Evolutionary conservation across 1,284 basidiomycete genomes (phyloP), one percentile per base, ranked within the genome.

Genomic region (Agroathelia rolfsii): DNA sequence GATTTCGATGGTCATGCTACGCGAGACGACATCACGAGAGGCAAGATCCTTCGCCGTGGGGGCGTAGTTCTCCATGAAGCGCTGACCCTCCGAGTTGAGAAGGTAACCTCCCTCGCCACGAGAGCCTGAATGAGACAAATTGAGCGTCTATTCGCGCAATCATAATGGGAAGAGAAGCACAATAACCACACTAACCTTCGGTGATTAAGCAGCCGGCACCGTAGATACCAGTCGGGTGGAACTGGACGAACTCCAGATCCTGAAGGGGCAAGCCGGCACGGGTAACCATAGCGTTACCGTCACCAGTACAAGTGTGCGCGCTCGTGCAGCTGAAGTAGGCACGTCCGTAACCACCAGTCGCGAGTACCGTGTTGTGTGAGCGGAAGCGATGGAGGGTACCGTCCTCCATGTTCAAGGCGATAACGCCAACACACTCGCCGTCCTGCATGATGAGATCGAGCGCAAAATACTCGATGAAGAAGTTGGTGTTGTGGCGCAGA

Each of bases 401-500:
- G 52, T 98, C 95, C 66, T 99, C 95, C 86, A 96, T 92, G 71
- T 97, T 98, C 47, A 97, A 72, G 7, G 95, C 95, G 49, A 97
- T 89, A 36, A 99, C 94, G 69, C 95, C 95, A 41, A 99, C 94
- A 66, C 95, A 98, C 62, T 96, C 89, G 52, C 93, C 95, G 46
- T 88, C 90, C 58, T 97, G 76, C 95, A 98, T 97, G 59, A 98
- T 92, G 40, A 98, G 68, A 60, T 98, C 94, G 42, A 94, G 76
- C 12, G 94, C 95, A 59, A 99, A 98, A 66, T 93, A 99, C 62
- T 99, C 95, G 61, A 99, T 97, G 70, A 99, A 98, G 66, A 96
- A 99, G 64, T 97, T 95, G 57, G 95, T 98, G 72, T 98, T 85
- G 72, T 99, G 95, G 43, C 92, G 84, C 42, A 98, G 79, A 41